Conservation (phyloP, 495 filamentous ascomycete genomes). For the Penicillium mononematosum region DNA sequence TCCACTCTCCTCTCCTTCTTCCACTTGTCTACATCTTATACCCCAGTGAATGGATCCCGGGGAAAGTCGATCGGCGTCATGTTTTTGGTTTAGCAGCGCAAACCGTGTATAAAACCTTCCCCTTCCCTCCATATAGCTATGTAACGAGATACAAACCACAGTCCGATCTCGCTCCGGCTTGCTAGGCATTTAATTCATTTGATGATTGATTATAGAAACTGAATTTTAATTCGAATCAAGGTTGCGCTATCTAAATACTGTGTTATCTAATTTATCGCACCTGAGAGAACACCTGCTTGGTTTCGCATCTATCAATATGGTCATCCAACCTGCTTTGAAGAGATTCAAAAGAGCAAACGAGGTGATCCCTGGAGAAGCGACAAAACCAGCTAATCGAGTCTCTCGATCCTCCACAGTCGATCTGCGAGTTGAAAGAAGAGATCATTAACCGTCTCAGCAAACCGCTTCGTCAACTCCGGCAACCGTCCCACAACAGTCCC, state of each 20-base stretch:
- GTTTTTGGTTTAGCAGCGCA: constrained; percentile 6
- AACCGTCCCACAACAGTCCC: constrained; percentile 20
- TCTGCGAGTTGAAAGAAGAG: constrained; percentile 17
- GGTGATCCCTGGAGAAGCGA: not conserved
- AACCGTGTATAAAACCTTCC: constrained; percentile 26
- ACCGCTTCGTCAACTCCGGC: constrained; percentile 16
- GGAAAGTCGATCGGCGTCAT: constrained; percentile 22
- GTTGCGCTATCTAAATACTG: not conserved
- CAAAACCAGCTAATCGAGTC: constrained; percentile 18
- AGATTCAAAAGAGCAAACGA: not conserved
- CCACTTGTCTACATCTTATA: constrained; percentile 26
- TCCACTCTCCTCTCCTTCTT: constrained; percentile 20
- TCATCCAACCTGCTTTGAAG: no score
- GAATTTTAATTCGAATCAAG: not conserved
- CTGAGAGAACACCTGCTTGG: not conserved
- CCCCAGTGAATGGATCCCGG: constrained; percentile 27
- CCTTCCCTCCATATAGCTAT: constrained; percentile 19
- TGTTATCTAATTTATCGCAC: not conserved
- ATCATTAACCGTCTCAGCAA: constrained; percentile 7
- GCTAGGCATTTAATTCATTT: constrained; percentile 2
- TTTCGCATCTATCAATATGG: not conserved
- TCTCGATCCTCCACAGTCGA: constrained; percentile 11
- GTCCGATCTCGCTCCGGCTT: not conserved
- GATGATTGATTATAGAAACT: not conserved
- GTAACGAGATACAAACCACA: constrained; percentile 7